Conservation (phyloP, 208 protist genomes). For the Endotrypanum monterogeii region DNA sequence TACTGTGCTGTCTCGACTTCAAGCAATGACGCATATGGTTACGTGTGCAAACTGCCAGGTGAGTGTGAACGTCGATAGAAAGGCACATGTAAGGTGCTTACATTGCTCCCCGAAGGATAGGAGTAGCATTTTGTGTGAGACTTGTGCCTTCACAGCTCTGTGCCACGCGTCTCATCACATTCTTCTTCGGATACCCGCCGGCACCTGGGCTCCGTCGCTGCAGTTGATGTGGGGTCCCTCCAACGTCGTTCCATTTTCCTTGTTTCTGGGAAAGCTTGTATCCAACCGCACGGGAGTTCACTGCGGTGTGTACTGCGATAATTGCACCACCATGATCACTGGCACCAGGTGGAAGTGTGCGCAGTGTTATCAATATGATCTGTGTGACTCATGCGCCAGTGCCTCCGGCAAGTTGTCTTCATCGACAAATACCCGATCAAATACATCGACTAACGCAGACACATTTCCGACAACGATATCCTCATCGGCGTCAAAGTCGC, state of each 20-base stretch:
- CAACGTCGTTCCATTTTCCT: conserved; percentile 64
- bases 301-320: conserved; percentile 76
- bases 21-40: conserved; percentile 34
- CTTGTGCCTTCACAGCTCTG: conserved; percentile 22
- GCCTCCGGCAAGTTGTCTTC: background rate
- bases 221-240: conserved; percentile 79
- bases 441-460: background rate
- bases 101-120: conserved; percentile 48
- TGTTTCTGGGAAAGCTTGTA: conserved; percentile 45
- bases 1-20: conserved; percentile 56
- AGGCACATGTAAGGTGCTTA: conserved; percentile 72
- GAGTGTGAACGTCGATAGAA: conserved; percentile 49
- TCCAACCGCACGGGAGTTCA: conserved; percentile 46
- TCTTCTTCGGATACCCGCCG: conserved; percentile 57
- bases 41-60: conserved; percentile 58
- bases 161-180: conserved; percentile 68
- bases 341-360: conserved; percentile 86
- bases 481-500: background rate
- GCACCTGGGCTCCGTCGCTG: conserved; percentile 19
- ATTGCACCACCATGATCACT: conserved; percentile 53
- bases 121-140: conserved; percentile 25
- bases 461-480: background rate
- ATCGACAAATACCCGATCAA: background rate
- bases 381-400: conserved; percentile 60
- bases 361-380: conserved; percentile 79